These are phyloP conservation scores for Phytophthora fragariae DNA, from an alignment of 352 stramenopile species.

Conservation along the genomic window DNA sequence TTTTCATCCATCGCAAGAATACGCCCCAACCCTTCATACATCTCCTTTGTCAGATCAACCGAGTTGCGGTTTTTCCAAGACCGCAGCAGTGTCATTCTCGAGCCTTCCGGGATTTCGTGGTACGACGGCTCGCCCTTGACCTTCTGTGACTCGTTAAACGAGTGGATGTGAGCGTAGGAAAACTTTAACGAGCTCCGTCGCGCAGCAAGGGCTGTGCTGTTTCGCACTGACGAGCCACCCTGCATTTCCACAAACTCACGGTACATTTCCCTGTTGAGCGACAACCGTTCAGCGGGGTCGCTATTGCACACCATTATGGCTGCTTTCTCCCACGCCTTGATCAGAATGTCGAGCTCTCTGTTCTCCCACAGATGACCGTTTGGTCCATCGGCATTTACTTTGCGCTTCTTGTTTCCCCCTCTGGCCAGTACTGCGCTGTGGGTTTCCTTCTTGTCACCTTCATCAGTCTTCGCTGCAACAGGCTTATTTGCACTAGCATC, in stretches of 20 bases:
- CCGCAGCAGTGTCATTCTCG: slow-evolving; percentile 35
- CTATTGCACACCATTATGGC: slow-evolving; percentile 38
- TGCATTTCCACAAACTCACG: slow-evolving; percentile 46
- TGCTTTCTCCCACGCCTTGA: slow-evolving; percentile 51
- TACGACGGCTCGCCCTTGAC: slow-evolving; percentile 37
- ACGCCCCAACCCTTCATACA: slow-evolving; percentile 41
- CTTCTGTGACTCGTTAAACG: slow-evolving; percentile 47
- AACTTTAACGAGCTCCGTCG: slow-evolving; percentile 51
- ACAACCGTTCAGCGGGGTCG: slow-evolving; percentile 26
- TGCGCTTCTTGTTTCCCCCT: slow-evolving; percentile 33
- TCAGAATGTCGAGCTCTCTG: slow-evolving; percentile 37
- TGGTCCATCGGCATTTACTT: slow-evolving; percentile 28
- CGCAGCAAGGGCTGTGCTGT: slow-evolving; percentile 42
- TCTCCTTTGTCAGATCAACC: slow-evolving; percentile 45
- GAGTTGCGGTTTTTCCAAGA: slow-evolving; percentile 56
- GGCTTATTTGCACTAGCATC: background rate
- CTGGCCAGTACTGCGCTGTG: background rate
- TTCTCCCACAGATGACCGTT: slow-evolving; percentile 45
- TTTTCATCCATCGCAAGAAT: slow-evolving; percentile 47
- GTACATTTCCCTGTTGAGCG: slow-evolving; percentile 49
- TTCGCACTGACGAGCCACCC: slow-evolving; percentile 41
- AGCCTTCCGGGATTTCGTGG: slow-evolving; percentile 36
- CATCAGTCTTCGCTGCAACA: background rate
- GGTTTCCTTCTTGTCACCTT: slow-evolving; percentile 7
- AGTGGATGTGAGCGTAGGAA: slow-evolving; percentile 41